A percentile compares a stretch with the other conserved stretches of the same genome.
These are phyloP conservation scores for Nicotiana tabacum DNA, from an alignment of 257 asterid genomes.

Conservation along the genomic window DNA sequence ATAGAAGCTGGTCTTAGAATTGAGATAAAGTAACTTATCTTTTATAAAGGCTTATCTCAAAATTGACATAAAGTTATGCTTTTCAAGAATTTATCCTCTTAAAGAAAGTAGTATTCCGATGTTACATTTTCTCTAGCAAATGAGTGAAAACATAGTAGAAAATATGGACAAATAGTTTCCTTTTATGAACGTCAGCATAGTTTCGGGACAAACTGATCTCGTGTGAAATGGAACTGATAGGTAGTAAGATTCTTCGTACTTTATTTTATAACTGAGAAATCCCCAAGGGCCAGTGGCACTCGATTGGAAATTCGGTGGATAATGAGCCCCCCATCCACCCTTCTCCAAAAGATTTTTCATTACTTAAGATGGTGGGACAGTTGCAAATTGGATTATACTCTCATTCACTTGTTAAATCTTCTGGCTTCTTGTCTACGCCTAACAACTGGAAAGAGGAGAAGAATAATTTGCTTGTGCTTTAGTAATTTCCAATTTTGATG, in stretches of 20 bases:
- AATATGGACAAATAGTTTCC: background rate
- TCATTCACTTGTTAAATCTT: background rate
- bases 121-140: background rate
- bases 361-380: background rate
- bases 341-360: background rate
- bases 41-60: background rate
- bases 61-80: background rate
- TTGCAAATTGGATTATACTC: background rate
- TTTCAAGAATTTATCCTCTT: background rate
- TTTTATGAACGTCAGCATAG: background rate
- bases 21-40: background rate
- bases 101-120: background rate
- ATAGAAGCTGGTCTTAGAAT: background rate
- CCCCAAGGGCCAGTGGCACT: too few relatives aligned
- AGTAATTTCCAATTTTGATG: conserved; percentile 9
- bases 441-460: background rate
- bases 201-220: background rate
- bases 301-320: too few relatives aligned
- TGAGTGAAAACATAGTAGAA: background rate
- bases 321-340: too few relatives aligned
- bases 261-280: too few relatives aligned
- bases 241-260: background rate
- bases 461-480: background rate
- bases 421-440: background rate
- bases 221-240: background rate